Conservation (phyloP, 345 rosid species). For the Eucalyptus cloeziana region DNA sequence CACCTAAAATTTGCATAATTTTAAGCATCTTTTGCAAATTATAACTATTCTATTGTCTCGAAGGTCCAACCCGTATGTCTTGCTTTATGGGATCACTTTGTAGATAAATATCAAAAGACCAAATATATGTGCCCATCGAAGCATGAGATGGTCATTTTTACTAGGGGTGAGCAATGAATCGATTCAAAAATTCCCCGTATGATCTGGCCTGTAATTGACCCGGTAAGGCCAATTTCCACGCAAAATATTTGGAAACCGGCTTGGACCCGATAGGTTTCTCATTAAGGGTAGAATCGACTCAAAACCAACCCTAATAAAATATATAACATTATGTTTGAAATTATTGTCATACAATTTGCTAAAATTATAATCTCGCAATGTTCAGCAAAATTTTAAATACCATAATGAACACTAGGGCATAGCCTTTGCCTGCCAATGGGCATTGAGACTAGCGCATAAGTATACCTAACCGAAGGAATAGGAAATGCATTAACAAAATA, state of each 20-base stretch:
- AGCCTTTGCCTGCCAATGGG: neutral
- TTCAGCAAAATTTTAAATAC: too few species aligned
- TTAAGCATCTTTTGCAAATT: too few species aligned
- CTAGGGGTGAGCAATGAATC: neutral
- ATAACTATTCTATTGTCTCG: neutral
- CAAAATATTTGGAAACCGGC: neutral
- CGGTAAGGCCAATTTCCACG: too few species aligned
- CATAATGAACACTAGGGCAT: neutral
- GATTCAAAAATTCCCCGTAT: too few species aligned
- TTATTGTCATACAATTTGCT: too few species aligned
- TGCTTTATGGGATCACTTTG: neutral
- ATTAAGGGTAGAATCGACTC: neutral
- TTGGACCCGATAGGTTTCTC: neutral
- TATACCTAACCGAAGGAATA: neutral
- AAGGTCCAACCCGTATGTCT: neutral
- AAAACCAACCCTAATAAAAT: neutral
- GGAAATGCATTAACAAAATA: neutral
- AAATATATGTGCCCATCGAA: neutral
- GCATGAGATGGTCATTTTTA: neutral
- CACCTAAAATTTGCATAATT: neutral
- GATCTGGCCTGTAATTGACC: too few species aligned
- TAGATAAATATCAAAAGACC: neutral
- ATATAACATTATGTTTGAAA: too few species aligned
- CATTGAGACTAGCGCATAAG: neutral
- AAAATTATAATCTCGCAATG: too few species aligned